Evolutionary conservation across 2,329 filamentous ascomycete species (phyloP).

Genomic region (Botrytis aclada): DNA sequence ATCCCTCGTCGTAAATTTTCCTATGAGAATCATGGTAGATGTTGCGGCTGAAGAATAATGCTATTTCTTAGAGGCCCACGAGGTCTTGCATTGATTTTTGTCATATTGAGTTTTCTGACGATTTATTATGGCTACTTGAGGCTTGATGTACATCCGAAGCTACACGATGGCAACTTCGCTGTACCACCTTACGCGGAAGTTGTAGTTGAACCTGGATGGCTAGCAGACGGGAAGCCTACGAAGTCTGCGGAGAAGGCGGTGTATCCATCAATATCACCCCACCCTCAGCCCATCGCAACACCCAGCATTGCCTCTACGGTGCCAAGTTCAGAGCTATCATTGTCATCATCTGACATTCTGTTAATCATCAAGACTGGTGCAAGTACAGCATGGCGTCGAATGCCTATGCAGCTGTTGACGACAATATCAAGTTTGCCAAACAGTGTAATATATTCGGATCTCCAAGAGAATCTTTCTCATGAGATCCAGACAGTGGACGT

Average conservation of each 20-base stretch:
- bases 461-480: background rate
- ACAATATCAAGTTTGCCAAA: constrained; percentile 2
- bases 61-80: background rate
- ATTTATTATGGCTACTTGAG: constrained; percentile 8
- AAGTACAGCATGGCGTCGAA: constrained; percentile 20
- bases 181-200: background rate
- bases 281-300: background rate
- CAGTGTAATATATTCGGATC: constrained; percentile 6
- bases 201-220: background rate
- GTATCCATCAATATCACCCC: background rate
- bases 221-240: background rate
- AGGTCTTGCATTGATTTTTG: constrained; percentile 11
- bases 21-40: constrained; percentile 3
- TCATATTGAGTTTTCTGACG: background rate
- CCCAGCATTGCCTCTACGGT: background rate
- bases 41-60: constrained; percentile 4
- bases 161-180: background rate
- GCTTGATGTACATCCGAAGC: background rate
- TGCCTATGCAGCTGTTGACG: constrained; percentile 21
- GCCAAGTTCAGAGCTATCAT: background rate
- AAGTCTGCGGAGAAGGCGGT: constrained; percentile 5
- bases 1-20: background rate
- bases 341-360: constrained; percentile 18
- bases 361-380: constrained; percentile 23
- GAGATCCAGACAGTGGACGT: constrained; percentile 8